Evolutionary conservation across 768 basidiomycete genomes (phyloP), one percentile per base, ranked within the genome.

Genomic region (Psilocybe cubensis): DNA sequence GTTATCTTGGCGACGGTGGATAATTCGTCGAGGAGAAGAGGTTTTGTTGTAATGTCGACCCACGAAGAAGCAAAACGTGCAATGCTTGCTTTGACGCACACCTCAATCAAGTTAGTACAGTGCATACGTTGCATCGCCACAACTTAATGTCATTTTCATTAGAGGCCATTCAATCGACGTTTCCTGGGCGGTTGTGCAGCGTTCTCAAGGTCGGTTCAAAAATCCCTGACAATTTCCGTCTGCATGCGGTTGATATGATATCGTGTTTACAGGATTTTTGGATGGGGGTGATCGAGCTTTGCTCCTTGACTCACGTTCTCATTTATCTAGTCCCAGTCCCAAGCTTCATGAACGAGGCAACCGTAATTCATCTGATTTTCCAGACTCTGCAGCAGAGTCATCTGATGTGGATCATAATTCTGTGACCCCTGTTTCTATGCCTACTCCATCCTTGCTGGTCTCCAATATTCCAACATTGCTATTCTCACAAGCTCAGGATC

Each of bases 181-280:
- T 50, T 92, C 91, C 5, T 93, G 91, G 91, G 91, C 91, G 17
- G 91, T 93, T 21, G 91, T 93, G 33, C 91, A 93, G 62, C 89
- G 91, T 43, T 93, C 91, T 60, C 86, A 88, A 79, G 91, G 90
- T 89, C 29, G 18, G 56, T 61, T 31, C 23, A 6, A 11, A 20
- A 12, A 33, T n/a, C n/a, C n/a, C n/a, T 40, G 45, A 11, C 4
- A 10, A 35, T 33, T 47, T 14, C 18, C 9, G 24, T 47, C 17
- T 51, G 25, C 50, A 31, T 31, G 9, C 42, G 7, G 33, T 18
- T 33, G 33, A n/a, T 46, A 54, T 33, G 17, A 51, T 52, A 59
- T 27, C 61, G 38, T 9, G 8, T 25, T 8, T 33, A 23, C 59
- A 91, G 91, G 89, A 20, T 92, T 92, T 65, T 76, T 92, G 57